Evolutionary conservation across 2,329 filamentous ascomycete species (phyloP), one percentile per base, ranked within the genome.

Genomic region (Neonectria hederae): DNA sequence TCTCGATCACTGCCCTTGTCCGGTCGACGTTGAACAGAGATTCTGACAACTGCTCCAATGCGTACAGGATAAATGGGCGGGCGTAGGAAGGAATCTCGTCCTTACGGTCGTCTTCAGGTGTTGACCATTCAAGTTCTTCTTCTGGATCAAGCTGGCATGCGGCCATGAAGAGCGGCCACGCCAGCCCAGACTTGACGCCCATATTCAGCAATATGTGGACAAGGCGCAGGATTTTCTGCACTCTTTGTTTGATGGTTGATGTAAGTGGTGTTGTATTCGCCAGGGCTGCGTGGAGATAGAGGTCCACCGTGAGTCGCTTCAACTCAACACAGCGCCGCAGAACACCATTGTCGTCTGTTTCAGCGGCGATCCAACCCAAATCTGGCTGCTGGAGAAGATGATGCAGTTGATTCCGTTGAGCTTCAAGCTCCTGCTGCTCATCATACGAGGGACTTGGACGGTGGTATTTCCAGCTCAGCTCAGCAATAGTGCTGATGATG

Each of bases 241-340:
- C 62, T 0, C 70, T 61, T 0, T 56, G n/a, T 1, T 58, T 59
- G 0, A 69, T 69, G 1, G 54, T 54, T 0, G 63, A 51, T 0
- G 66, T 82, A 0, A 77, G 73, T 0, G 83, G 83, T 0, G 74
- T 74, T 2, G 82, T 81, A 10, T 79, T 79, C 32, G 80, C 77
- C 2, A 85, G 69, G 1, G 81, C 77, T 58, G 82, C 83, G 53
- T 83, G 78, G 3, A 83, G 74, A 54, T 84, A 85, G 1, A 84
- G 66, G 5, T 80, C 71, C 0, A 82, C 81, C 1, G 82, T 80
- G 2, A 82, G 69, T 8, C 81, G 76, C 4, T 76, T 77, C 2
- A 81, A 70, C 13, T 76, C 73, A 1, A 73, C 65, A 3, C 74
- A 59, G 5, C 71, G 59, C 11, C 75, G 73, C 8, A 73, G 38